Evolutionary conservation across 2,329 filamentous ascomycete genomes (phyloP), one percentile per base, ranked within the genome.

Genomic region (Thermothelomyces thermophilus): DNA sequence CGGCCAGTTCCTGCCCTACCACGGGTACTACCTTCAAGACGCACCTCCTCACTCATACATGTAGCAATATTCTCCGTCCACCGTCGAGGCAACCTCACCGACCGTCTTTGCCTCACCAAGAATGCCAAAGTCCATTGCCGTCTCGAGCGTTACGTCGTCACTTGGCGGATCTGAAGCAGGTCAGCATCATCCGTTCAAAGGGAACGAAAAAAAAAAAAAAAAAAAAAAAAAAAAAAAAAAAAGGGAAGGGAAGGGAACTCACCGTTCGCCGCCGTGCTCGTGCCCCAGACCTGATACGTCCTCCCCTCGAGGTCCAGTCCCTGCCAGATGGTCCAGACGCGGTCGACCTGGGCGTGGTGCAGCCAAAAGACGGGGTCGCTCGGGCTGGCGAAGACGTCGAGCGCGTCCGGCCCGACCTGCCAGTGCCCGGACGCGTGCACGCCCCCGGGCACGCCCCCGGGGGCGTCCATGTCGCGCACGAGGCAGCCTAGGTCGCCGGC

Each of bases 31-130:
- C 26, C 24, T 46, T 9, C 39, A 46, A 26, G 24, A 26, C 24
- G 24, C 5, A 26, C 24, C 31, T 33, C n/a, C 19, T 37, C 24
- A 42, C 36, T 56, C 60, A 41, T 65, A 67, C 3, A 58, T 51
- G 46, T 63, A 64, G 35, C 61, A 67, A 36, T 60, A 56, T 2
- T 60, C 60, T 3, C 62, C 62, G 9, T 62, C 63, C 8, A 64
- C 52, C 2, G 59, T 53, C 43, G 62, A 63, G 19, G 60, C 51
- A 17, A 62, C 46, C 3, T 66, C 59, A 14, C 57, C 44, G 9
- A 65, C 59, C 3, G 52, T 41, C 33, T 57, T 58, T 2, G 46
- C 39, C 0, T 48, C 47, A 13, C 39, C 50, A 3, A 59, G 50
- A 1, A 53, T 42, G 2, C 54, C 53, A 46, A 58, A 58, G 17